Base-by-base conservation (phyloP, 2,329 filamentous ascomycete genomes). In the Fusarium goolgardi region DNA sequence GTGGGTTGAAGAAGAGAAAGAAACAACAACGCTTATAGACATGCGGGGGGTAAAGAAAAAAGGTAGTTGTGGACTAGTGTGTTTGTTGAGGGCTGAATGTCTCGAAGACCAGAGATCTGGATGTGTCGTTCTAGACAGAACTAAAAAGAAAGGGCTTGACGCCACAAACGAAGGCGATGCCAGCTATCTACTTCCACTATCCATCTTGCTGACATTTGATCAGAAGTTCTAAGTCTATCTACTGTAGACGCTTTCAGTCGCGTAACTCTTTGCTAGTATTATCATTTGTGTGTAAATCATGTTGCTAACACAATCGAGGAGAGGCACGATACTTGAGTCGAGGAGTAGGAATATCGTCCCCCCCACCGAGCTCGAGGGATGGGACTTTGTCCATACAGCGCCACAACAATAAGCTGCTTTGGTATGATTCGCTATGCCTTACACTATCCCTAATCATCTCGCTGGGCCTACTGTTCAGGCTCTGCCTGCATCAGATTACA, bases 401-500 rank as follows among this genome's bases (percentile, higher is more conserved):
- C 47, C 35, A 40, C 4, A 3, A 59, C 45, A 45, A 39, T 56
- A 40, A 56, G 55, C 50, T 59, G 40, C 39, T 9, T 18, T 43
- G 10, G 23, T 15, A 12, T 6, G 10, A n/a, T 34, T 13, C 20
- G 20, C 43, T 12, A 20, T n/a, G 11, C 12, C 12, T 34, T 32
- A 34, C 43, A 25, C n/a, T 11, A 9, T 8, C 5, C 39, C 23
- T 40, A 0, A 10, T 10, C 4, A 16, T 2, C 25, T n/a, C n/a
- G n/a, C n/a, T n/a, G n/a, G n/a, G 4, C 23, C 23, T 23, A 23
- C 23, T 23, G 5, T 23, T 23, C 1, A 23, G 23, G 23, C 23
- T 6, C 4, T 5, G 23, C 5, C 23, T 23, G 23, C 23, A 6
- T 23, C 23, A 23, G 23, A 4, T 23, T 23, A 23, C 23, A 23